A percentile compares a stretch with the other conserved stretches of the same genome.
Conservation (phyloP, 805 yeast genomes). For the Pichia phayaonensis region DNA sequence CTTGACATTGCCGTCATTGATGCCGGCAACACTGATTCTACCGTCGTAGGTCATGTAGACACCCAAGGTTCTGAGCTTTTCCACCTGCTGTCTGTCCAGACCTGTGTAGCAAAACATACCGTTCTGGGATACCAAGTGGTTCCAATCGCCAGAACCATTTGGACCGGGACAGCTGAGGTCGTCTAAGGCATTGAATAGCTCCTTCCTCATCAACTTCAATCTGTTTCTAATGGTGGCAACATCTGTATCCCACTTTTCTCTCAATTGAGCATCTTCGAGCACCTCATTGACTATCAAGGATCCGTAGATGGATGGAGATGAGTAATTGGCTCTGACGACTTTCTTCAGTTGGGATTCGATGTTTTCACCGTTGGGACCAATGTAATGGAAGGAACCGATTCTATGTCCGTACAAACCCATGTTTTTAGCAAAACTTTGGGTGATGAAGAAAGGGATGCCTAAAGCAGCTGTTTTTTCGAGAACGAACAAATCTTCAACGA, state of each 20-base stretch:
- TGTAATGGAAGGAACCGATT: constrained; percentile 72
- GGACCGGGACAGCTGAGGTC: constrained; percentile 21
- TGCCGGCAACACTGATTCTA: constrained; percentile 84
- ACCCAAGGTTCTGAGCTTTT: constrained; percentile 54
- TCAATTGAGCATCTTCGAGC: constrained; percentile 51
- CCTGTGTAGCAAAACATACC: constrained; percentile 98
- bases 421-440: constrained; percentile 93
- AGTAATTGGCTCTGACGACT: constrained; percentile 77
- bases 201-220: constrained; percentile 61
- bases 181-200: constrained; percentile 50
- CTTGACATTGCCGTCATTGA: constrained; percentile 72
- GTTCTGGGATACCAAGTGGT: constrained; percentile 77
- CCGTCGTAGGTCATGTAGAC: constrained; percentile 88
- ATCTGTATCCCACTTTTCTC: constrained; percentile 72
- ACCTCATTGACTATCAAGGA: constrained; percentile 80
- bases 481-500: constrained; percentile 56
- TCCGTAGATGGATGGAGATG: constrained; percentile 94
- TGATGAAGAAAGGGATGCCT: not conserved
- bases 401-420: constrained; percentile 96
- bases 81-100: constrained; percentile 60
- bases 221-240: constrained; percentile 74
- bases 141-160: constrained; percentile 64
- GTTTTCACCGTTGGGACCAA: constrained; percentile 35
- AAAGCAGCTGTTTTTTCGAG: constrained; percentile 30
- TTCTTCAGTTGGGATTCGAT: constrained; percentile 64